Percentiles rank a stretch among this genome's conserved stretches.
Evolutionary conservation across 2,329 filamentous ascomycete genomes (phyloP).

Genomic region (Hypoxylon sp.): DNA sequence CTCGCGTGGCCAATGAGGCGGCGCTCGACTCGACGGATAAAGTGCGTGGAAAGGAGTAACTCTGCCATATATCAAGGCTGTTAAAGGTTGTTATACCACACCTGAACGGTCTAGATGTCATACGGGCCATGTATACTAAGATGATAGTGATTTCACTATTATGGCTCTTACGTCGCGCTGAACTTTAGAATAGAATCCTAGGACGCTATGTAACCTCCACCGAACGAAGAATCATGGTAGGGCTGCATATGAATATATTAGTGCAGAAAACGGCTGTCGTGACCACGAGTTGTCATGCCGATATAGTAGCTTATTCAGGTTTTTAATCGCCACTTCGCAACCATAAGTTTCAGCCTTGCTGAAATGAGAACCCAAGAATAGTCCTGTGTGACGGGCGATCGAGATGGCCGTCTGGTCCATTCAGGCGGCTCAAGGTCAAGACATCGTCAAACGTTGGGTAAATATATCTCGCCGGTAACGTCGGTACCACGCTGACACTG

Average conservation of each 20-base stretch:
- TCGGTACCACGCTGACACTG: slow-evolving; percentile 9
- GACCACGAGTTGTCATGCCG: slow-evolving; percentile 7
- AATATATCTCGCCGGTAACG: slow-evolving; percentile 5
- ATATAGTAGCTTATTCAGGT: slow-evolving; percentile 16
- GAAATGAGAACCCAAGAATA: slow-evolving; percentile 36
- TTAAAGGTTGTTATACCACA: slow-evolving; percentile 25
- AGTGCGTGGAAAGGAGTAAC: slow-evolving; percentile 21
- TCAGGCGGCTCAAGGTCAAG: not conserved
- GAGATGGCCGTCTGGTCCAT: not conserved
- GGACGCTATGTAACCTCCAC: slow-evolving; percentile 38
- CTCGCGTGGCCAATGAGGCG: slow-evolving; percentile 29
- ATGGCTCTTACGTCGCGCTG: slow-evolving; percentile 11
- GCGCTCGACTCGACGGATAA: slow-evolving; percentile 19
- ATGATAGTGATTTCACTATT: slow-evolving; percentile 23
- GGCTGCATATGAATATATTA: slow-evolving; percentile 42
- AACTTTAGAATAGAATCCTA: slow-evolving; percentile 24
- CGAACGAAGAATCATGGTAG: slow-evolving; percentile 27
- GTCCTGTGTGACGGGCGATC: not conserved
- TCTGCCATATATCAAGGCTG: slow-evolving; percentile 21
- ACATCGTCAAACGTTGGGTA: slow-evolving; percentile 7
- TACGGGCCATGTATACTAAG: slow-evolving; percentile 13
- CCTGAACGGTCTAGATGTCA: slow-evolving; percentile 27
- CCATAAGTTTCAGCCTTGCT: slow-evolving; percentile 18
- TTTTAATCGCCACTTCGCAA: not conserved
- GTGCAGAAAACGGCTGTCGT: slow-evolving; percentile 12